These are phyloP conservation scores for Inga leiocalycina DNA, from an alignment of 306 rosid genomes.

Conservation along the genomic window DNA sequence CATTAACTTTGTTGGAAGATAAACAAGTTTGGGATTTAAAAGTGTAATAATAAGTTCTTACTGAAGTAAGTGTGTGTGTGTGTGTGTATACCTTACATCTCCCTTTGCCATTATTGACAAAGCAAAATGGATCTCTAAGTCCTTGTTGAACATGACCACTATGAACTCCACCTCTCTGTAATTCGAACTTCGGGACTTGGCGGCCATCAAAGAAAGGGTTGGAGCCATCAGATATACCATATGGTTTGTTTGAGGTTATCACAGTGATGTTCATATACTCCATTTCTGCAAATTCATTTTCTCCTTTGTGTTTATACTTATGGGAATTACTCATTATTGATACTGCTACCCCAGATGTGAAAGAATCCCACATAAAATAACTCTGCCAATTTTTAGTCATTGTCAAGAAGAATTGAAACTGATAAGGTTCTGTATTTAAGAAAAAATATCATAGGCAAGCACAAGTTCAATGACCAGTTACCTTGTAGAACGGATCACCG, in stretches of 20 bases:
- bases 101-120: conserved; percentile 72
- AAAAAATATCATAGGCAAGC: background rate
- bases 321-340: conserved; percentile 73
- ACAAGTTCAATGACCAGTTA: conserved; percentile 35
- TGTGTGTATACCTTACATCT: conserved; percentile 59
- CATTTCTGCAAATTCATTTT: conserved; percentile 89
- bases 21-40: background rate
- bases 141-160: conserved; percentile 90
- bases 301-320: conserved; percentile 41
- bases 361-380: conserved; percentile 95
- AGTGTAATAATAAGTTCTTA: background rate
- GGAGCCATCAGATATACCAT: conserved; percentile 79
- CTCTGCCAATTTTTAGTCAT: conserved; percentile 51
- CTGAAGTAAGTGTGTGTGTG: background rate
- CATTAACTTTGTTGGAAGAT: background rate
- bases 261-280: conserved; percentile 87
- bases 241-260: conserved; percentile 83
- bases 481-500: conserved; percentile 64
- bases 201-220: conserved; percentile 74
- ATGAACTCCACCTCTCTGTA: conserved; percentile 74
- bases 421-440: background rate
- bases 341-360: conserved; percentile 74
- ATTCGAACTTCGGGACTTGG: conserved; percentile 60
- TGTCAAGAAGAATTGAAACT: background rate
- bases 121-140: conserved; percentile 80